Conservation (phyloP, 1,284 basidiomycete genomes). For the Neolentinus lepideus region DNA sequence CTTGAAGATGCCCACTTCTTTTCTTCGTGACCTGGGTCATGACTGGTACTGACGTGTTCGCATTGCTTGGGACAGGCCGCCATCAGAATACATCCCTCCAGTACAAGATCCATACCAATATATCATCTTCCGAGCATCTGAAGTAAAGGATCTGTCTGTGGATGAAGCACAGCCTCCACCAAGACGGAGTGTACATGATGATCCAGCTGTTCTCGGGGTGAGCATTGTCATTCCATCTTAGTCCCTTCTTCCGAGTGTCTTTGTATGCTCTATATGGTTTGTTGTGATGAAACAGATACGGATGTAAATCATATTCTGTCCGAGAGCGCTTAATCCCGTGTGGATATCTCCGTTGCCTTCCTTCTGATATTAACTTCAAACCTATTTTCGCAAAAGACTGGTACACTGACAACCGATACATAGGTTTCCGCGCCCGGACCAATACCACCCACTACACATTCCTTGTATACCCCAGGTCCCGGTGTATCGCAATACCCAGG, state of each 20-base stretch:
- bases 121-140: conserved; percentile 78
- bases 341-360: conserved; percentile 74
- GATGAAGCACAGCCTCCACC: conserved; percentile 44
- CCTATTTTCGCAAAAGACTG: background rate
- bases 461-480: background rate
- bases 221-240: conserved; percentile 23
- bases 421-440: background rate
- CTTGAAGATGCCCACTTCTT: conserved; percentile 4
- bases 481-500: background rate
- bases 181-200: conserved; percentile 61
- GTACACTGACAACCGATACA: background rate
- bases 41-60: conserved; percentile 14
- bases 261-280: background rate
- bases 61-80: conserved; percentile 37
- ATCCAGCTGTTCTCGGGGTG: conserved; percentile 72
- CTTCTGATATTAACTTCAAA: conserved; percentile 40
- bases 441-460: background rate
- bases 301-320: conserved; percentile 55
- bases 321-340: conserved; percentile 67
- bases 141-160: conserved; percentile 75
- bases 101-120: conserved; percentile 73
- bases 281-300: conserved; percentile 42
- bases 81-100: conserved; percentile 68
- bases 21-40: conserved; percentile 3
- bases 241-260: conserved; percentile 6